Evolutionary conservation across 176 grass and related monocot species (phyloP).

Genomic region (Ampelocalamus luodianensis): DNA sequence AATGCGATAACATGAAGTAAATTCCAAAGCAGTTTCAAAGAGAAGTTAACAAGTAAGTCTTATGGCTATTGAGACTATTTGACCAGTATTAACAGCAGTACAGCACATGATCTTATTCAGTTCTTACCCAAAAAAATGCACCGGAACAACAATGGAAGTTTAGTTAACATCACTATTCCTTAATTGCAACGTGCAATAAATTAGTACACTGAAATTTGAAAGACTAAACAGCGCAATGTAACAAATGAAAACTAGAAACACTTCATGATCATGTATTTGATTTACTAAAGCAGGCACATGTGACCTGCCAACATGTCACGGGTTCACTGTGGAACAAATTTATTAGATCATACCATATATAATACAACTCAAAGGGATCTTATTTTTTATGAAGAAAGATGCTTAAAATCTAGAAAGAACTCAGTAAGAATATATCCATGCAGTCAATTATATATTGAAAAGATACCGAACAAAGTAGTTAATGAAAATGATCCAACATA

Average conservation of each 20-base stretch:
- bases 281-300: not conserved
- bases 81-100: not conserved
- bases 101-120: not conserved
- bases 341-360: not conserved
- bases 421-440: constrained; percentile 1
- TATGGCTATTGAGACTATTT: not conserved
- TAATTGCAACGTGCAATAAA: not conserved
- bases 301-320: not conserved
- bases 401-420: constrained; percentile 21
- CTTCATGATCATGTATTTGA: constrained; percentile 13
- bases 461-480: constrained; percentile 19
- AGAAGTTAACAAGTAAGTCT: constrained; percentile 14
- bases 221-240: not conserved
- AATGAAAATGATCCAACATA: constrained; percentile 13
- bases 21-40: constrained; percentile 18
- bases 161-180: not conserved
- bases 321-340: not conserved
- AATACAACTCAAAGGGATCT: not conserved
- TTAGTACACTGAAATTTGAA: not conserved
- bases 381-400: constrained; percentile 15
- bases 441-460: not conserved
- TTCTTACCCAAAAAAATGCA: not conserved
- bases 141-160: not conserved
- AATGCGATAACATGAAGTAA: constrained; percentile 6
- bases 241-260: constrained; percentile 14